Conservation (phyloP, 441 rosid species). For the Macaranga tanarius region DNA sequence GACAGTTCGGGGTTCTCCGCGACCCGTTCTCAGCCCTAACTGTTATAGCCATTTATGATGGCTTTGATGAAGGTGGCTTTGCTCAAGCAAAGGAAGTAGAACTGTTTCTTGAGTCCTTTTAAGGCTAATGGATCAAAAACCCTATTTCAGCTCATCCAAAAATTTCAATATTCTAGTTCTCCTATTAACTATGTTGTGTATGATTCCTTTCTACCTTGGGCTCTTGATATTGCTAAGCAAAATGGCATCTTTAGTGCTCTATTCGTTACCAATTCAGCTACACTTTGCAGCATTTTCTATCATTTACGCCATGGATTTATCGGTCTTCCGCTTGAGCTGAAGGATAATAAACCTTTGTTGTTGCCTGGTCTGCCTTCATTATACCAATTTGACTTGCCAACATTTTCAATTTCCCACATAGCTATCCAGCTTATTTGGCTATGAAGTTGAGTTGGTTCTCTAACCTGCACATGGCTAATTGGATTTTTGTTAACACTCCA, state of each 20-base stretch:
- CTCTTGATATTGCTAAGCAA: constrained; percentile 65
- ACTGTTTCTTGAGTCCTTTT: constrained; percentile 44
- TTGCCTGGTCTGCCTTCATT: constrained; percentile 55
- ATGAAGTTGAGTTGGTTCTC: constrained; percentile 52
- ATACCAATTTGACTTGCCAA: constrained; percentile 48
- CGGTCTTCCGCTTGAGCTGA: constrained; percentile 39
- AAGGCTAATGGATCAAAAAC: constrained; percentile 45
- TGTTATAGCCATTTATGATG: constrained; percentile 71
- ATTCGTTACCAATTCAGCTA: constrained; percentile 64
- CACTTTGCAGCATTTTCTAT: constrained; percentile 44
- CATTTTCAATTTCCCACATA: constrained; percentile 42
- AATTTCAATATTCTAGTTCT: constrained; percentile 28
- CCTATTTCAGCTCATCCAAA: constrained; percentile 42
- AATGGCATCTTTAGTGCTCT: constrained; percentile 50
- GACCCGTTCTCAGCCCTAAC: too few species aligned
- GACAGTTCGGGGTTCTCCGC: too few species aligned
- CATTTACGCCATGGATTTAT: constrained; percentile 36
- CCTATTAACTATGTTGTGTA: constrained; percentile 57
- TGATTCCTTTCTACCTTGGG: constrained; percentile 78
- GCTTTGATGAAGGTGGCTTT: constrained; percentile 52
- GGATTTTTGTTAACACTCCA: constrained; percentile 56
- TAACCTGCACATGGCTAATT: constrained; percentile 52
- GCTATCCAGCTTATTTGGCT: constrained; percentile 50
- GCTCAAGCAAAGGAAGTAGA: constrained; percentile 40
- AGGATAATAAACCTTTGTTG: constrained; percentile 29